phyloP scores from a whole-genome alignment of 352 stramenopile species.

The Phytophthora pisi region DNA sequence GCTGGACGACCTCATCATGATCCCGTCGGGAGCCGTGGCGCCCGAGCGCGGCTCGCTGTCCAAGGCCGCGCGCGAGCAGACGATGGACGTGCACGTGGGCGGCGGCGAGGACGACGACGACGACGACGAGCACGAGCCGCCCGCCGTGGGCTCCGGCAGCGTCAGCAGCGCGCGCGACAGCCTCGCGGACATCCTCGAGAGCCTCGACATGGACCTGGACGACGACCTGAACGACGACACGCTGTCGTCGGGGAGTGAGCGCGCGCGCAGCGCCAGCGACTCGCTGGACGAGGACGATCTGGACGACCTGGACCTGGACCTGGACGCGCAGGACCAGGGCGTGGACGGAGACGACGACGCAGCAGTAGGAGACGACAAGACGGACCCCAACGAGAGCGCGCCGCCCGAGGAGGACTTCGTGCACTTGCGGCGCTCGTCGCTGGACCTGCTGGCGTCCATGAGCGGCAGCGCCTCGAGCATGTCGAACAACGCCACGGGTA shows the following conservation, averaged over 20 bases:
- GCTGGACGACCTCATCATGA: slow-evolving; percentile 89
- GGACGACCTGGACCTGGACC: slow-evolving; percentile 32
- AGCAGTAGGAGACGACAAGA: slow-evolving; percentile 9
- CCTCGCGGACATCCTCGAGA: slow-evolving; percentile 85
- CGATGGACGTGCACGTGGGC: slow-evolving; percentile 28
- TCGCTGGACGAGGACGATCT: slow-evolving; percentile 71
- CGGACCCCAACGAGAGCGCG: slow-evolving; percentile 67
- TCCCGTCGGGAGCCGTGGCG: slow-evolving; percentile 56
- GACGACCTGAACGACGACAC: slow-evolving; percentile 68
- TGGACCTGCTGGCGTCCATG: slow-evolving; percentile 77
- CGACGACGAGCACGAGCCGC: background rate
- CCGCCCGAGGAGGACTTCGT: slow-evolving; percentile 69
- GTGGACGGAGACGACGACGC: slow-evolving; percentile 26
- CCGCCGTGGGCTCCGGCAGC: slow-evolving; percentile 36
- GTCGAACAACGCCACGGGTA: slow-evolving; percentile 57
- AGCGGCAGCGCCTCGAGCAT: slow-evolving; percentile 64
- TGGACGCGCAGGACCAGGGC: slow-evolving; percentile 22
- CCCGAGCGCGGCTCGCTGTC: slow-evolving; percentile 70
- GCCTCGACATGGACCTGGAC: slow-evolving; percentile 85
- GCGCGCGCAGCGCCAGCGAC: slow-evolving; percentile 42
- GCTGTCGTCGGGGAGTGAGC: slow-evolving; percentile 38
- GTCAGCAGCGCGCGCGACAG: slow-evolving; percentile 59
- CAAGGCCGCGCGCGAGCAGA: slow-evolving; percentile 54
- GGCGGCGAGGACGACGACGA: slow-evolving; percentile 28
- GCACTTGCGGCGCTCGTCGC: slow-evolving; percentile 67